Base-by-base conservation (phyloP, 805 yeast genomes). In the Saturnispora diversa region DNA sequence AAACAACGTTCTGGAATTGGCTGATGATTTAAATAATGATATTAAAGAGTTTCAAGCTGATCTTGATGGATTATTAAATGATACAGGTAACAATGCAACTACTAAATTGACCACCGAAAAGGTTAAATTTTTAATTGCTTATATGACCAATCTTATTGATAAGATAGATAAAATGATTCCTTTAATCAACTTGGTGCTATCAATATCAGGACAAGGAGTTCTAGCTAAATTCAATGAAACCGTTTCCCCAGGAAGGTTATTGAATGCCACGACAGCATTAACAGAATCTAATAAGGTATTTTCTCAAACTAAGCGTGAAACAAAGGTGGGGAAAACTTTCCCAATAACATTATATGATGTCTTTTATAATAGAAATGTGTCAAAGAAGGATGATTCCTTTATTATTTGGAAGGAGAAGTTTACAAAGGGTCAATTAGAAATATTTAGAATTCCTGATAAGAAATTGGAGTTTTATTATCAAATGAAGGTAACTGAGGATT, bases 371-470 rank as follows among this genome's bases (percentile, higher is more conserved):
- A 69, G 75, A 9, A 68, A 70, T 35, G 51, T 73, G 31, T 31
- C 48, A 8, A 8, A 29, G 5, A 45, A 45, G 8, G 50, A 47
- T 6, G 63, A 63, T 13, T 46, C 47, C 30, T 69, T 72, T 39
- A 68, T 83, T 2, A 65, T 74, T 2, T 84, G 94, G 94, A 80
- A 78, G 47, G 94, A 84, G 48, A 78, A 77, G 36, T 72, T 66
- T 58, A 78, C 85, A 13, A 68, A 75, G 41, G 72, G 80, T 25
- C 52, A 56, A 40, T 72, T 75, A 0, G 59, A 58, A 26, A 49
- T 82, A 3, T 49, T 52, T 40, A 53, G 73, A 20, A 40, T 54
- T 2, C 44, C 47, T 11, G 47, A 43, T 12, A 30, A 37, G 11
- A 35, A 33, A 1, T n/a, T 42, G 5, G 45, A 50, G 5, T 79